Base-by-base conservation (phyloP, 169 alveolate genomes). In the Plasmodium gonderi region DNA sequence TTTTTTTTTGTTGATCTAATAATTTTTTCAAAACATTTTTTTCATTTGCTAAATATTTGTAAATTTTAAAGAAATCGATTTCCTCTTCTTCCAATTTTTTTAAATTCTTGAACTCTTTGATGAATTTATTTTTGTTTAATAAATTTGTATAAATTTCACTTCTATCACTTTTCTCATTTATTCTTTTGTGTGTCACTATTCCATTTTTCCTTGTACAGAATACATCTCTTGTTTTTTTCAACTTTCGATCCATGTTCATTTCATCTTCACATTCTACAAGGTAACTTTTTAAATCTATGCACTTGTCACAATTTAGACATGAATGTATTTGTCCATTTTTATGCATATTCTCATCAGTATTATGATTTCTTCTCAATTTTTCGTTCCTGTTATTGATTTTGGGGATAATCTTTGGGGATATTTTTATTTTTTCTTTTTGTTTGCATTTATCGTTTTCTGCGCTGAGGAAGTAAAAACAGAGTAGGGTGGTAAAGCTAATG, bases 11-110 rank as follows among this genome's bases (percentile, higher is more conserved):
- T 23, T 47, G 42, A 44, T 68, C 31, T n/a, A 72, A 54, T 49
- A 36, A 64, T 47, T 69, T 83, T 72, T 83, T 40, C 40, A 83
- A 49, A n/a, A 69, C 44, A 17, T 72, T 69, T 83, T 72, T 69
- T 31, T 83, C 77, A 68, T 47, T 31, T 40, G 3, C 33, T 72
- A 83, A 83, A 72, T 49, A 60, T 33, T 47, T 20, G 65, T 83
- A 83, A 23, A 69, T 38, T 31, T 74, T 23, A 38, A 6, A 83
- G 77, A 83, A 83, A 44, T 45, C 23, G 12, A 54, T 69, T 31
- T 69, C 12, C 42, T 83, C 76, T 68, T 72, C 38, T 47, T 67
- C 54, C 23, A 31, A 79, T 47, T 17, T 12, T 42, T 82, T 82
- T 6, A 67, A 33, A 5, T 29, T 72, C 38, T 67, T 9, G n/a